These are phyloP conservation scores for Aspergillus flavus DNA, from an alignment of 2,329 filamentous ascomycete species.

Conservation along the genomic window DNA sequence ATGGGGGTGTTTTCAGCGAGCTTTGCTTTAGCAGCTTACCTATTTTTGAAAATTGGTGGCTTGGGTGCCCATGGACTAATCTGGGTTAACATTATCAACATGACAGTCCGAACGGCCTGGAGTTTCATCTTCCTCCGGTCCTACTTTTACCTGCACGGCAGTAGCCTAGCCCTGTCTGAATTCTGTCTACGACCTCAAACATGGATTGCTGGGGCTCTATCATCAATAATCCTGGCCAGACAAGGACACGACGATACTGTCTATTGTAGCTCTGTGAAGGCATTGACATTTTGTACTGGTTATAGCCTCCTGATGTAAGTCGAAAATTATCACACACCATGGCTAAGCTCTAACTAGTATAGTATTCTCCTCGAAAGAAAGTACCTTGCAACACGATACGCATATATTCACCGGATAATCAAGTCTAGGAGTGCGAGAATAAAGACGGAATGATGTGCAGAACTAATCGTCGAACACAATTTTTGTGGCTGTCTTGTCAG, in stretches of 20 bases:
- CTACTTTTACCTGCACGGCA: slow-evolving; percentile 60
- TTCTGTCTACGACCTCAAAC: slow-evolving; percentile 51
- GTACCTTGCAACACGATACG: slow-evolving; percentile 32
- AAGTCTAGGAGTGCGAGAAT: slow-evolving; percentile 18
- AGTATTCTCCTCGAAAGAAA: slow-evolving; percentile 41
- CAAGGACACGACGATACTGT: slow-evolving; percentile 15
- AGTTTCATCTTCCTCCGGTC: slow-evolving; percentile 70
- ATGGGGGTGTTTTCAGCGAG: slow-evolving; percentile 80
- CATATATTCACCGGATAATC: slow-evolving; percentile 22
- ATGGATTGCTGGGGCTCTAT: slow-evolving; percentile 49
- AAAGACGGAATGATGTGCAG: slow-evolving; percentile 24
- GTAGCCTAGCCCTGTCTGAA: slow-evolving; percentile 44
- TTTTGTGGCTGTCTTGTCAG: slow-evolving; percentile 82
- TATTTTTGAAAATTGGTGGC: slow-evolving; percentile 69
- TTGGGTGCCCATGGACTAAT: slow-evolving; percentile 81
- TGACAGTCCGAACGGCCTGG: slow-evolving; percentile 83
- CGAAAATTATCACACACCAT: slow-evolving; percentile 4
- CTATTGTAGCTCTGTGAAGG: slow-evolving; percentile 44
- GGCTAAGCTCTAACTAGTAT: slow-evolving; percentile 24
- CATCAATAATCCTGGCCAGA: slow-evolving; percentile 45
- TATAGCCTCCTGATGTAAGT: slow-evolving; percentile 65
- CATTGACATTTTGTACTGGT: slow-evolving; percentile 53
- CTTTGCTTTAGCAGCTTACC: slow-evolving; percentile 74
- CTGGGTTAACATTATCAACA: slow-evolving; percentile 85
- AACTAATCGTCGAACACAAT: slow-evolving; percentile 76